Evolutionary conservation across 345 rosid genomes (phyloP).

Genomic region (Gossypium australe): DNA sequence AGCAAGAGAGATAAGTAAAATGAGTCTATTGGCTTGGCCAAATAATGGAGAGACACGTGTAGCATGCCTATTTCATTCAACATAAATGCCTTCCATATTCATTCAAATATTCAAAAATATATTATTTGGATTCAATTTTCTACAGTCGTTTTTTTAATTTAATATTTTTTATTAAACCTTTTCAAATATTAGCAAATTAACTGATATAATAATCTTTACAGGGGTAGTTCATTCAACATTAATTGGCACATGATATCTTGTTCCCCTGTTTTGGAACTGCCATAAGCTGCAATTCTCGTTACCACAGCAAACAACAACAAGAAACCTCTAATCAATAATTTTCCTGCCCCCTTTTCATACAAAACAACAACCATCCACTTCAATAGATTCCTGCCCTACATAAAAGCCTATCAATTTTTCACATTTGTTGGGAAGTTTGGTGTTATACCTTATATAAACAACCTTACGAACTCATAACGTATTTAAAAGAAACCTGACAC

Average conservation of each 20-base stretch:
- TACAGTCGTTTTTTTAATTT: too few species aligned
- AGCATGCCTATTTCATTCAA: constrained; percentile 19
- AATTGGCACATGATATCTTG: constrained; percentile 18
- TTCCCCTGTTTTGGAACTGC: not conserved
- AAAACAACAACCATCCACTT: constrained; percentile 11
- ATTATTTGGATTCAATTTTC: too few species aligned
- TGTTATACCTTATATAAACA: too few species aligned
- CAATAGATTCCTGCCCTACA: constrained; percentile 6
- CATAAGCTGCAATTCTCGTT: not conserved
- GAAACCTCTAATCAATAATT: constrained; percentile 14
- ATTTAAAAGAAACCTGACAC: too few species aligned
- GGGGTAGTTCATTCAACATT: constrained; percentile 1
- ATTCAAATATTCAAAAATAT: too few species aligned
- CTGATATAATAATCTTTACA: too few species aligned
- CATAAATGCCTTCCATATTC: not conserved
- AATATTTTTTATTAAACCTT: too few species aligned
- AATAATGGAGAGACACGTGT: not conserved
- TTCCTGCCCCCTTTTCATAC: constrained; percentile 7
- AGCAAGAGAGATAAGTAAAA: too few species aligned
- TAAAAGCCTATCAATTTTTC: not conserved
- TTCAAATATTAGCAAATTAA: too few species aligned
- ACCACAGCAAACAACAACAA: constrained; percentile 8
- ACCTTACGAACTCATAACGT: too few species aligned
- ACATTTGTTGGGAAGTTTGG: too few species aligned
- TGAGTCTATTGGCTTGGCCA: too few species aligned